Conservation (phyloP, 2,329 filamentous ascomycete species). For the Niveomyces coronatus region DNA sequence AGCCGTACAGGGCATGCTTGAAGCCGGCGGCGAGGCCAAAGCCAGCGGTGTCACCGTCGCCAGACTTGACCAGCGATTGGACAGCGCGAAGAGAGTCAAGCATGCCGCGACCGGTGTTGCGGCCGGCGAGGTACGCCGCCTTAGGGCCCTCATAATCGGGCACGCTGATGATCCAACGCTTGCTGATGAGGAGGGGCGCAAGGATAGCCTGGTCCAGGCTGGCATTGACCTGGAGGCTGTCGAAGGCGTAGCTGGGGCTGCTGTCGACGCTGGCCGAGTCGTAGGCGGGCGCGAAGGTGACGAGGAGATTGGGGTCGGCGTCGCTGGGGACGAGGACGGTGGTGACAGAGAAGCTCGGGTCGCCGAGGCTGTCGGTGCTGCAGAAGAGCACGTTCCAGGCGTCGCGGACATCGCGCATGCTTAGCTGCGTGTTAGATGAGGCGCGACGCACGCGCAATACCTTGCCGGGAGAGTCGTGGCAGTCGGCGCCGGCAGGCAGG, state of each 20-base stretch:
- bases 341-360: conserved; percentile 26
- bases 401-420: conserved; percentile 7
- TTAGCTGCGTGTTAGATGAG: conserved; percentile 10
- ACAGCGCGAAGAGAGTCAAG: conserved; percentile 36
- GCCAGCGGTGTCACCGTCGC: conserved; percentile 1
- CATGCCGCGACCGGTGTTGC: conserved; percentile 32
- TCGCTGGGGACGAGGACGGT: conserved; percentile 20
- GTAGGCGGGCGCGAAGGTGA: conserved; percentile 29
- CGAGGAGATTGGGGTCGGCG: conserved; percentile 12
- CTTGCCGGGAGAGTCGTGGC: conserved; percentile 7
- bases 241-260: conserved; percentile 25
- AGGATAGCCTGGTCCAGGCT: conserved; percentile 10
- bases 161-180: conserved; percentile 34
- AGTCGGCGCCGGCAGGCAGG: conserved; percentile 18
- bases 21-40: conserved; percentile 24
- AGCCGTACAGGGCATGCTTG: conserved; percentile 40
- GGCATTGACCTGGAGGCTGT: conserved; percentile 3
- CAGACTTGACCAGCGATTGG: too few species aligned
- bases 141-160: conserved; percentile 37
- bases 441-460: conserved; percentile 10
- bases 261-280: conserved; percentile 26
- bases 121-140: conserved; percentile 33
- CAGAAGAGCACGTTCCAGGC: conserved; percentile 27
- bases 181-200: conserved; percentile 19
- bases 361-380: conserved; percentile 24